A percentile compares a stretch with the other conserved stretches of the same genome.
phyloP scores from a whole-genome alignment of 192 early-diverging fungal species.

The Backusella westeae region DNA sequence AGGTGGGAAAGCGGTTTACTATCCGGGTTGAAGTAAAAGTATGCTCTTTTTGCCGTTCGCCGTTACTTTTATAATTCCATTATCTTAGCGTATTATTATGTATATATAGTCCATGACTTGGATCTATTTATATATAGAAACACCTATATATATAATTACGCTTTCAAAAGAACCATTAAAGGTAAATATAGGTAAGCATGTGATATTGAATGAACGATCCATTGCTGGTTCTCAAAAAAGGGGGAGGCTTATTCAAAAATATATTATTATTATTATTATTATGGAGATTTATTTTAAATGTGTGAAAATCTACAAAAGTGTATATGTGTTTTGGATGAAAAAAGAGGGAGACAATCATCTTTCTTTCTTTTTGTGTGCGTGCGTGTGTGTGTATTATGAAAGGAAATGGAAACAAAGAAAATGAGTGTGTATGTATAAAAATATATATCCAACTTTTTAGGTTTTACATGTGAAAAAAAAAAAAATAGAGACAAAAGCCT shows the following conservation, averaged over 20 bases:
- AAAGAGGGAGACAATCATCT: not conserved
- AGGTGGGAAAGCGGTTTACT: conserved; percentile 2
- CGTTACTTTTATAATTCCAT: not conserved
- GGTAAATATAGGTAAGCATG: not conserved
- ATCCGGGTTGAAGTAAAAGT: not conserved
- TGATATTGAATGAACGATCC: not conserved
- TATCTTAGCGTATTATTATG: too few relatives aligned
- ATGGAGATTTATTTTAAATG: not conserved
- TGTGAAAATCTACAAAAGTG: not conserved
- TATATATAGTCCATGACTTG: not conserved
- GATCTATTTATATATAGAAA: not conserved
- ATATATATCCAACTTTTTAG: not conserved
- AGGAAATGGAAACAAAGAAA: conserved; percentile 1
- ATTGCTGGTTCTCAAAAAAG: not conserved
- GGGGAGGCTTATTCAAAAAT: not conserved
- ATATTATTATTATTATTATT: not conserved
- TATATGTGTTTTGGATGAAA: not conserved
- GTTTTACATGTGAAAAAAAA: not conserved
- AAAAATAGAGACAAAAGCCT: not conserved
- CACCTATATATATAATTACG: not conserved
- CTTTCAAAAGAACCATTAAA: too few relatives aligned
- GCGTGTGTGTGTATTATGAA: not conserved
- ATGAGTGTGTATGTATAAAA: not conserved
- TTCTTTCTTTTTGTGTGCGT: not conserved
- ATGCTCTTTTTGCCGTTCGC: not conserved